Conservation (phyloP, 148 eudicot genomes). For the Arbutus unedo region DNA sequence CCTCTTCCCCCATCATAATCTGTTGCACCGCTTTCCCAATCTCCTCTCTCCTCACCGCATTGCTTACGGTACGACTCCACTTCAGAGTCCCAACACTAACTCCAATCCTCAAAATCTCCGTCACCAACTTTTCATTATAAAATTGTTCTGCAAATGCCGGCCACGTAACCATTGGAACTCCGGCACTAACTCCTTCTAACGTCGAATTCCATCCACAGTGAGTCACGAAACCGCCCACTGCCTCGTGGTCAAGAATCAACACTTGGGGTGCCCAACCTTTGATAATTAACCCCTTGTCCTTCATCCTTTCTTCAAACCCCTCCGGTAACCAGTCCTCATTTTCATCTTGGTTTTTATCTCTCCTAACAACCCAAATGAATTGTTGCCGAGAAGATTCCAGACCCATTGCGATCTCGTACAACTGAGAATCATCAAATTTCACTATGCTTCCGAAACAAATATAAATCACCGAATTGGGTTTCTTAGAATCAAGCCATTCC, state of each 20-base stretch:
- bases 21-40: too few species aligned
- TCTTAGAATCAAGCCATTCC: conserved; percentile 58
- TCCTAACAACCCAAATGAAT: conserved; percentile 62
- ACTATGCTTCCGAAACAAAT: conserved; percentile 47
- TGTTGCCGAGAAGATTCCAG: conserved; percentile 43
- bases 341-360: background rate
- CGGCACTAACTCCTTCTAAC: conserved; percentile 29
- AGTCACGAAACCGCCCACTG: conserved; percentile 33
- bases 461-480: conserved; percentile 51
- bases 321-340: conserved; percentile 37
- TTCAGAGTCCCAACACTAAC: conserved; percentile 32
- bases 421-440: conserved; percentile 18
- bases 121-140: conserved; percentile 35
- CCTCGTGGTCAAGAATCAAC: conserved; percentile 27
- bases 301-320: conserved; percentile 25
- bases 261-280: conserved; percentile 43
- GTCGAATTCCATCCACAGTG: conserved; percentile 48
- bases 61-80: conserved; percentile 12
- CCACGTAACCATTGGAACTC: conserved; percentile 40
- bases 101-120: conserved; percentile 31
- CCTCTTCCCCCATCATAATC: too few species aligned
- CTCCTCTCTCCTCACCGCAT: background rate
- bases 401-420: conserved; percentile 51
- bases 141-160: conserved; percentile 36
- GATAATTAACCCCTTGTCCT: conserved; percentile 30